phyloP scores from a whole-genome alignment of 2,329 filamentous ascomycete genomes.

The Aspergillus quadrilineatus region DNA sequence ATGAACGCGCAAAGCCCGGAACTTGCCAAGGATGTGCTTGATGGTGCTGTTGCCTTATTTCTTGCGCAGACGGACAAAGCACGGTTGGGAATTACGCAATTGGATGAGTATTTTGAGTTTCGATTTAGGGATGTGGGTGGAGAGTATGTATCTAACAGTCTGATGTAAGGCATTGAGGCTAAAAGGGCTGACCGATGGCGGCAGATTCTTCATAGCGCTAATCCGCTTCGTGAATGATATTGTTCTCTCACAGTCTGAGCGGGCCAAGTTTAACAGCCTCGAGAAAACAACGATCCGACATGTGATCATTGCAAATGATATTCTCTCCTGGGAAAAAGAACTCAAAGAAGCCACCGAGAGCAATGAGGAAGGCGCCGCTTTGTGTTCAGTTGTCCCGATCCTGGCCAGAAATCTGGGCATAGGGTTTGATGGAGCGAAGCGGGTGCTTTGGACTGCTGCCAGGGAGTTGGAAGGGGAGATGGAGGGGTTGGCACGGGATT shows the following conservation, averaged over 20 bases:
- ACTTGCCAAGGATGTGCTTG: background rate
- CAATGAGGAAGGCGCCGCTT: background rate
- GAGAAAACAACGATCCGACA: background rate
- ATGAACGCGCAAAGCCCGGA: background rate
- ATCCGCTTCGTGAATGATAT: background rate
- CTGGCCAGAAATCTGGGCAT: background rate
- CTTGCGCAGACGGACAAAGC: background rate
- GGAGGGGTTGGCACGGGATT: background rate
- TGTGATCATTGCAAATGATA: background rate
- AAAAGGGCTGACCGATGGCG: background rate
- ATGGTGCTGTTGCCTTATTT: background rate
- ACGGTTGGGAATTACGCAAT: background rate
- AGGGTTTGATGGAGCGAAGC: background rate
- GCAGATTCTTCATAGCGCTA: background rate
- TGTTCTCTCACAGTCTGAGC: background rate
- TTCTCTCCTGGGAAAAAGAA: background rate
- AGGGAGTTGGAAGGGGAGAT: background rate
- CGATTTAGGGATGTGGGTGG: background rate
- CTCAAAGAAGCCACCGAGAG: background rate
- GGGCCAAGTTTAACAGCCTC: background rate
- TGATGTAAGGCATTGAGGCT: background rate
- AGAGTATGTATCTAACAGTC: background rate
- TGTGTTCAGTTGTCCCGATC: background rate
- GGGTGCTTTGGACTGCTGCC: background rate
- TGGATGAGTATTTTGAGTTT: slow-evolving; percentile 2